phyloP scores from a whole-genome alignment of 2,329 filamentous ascomycete species.

The Madurella mycetomatis region DNA sequence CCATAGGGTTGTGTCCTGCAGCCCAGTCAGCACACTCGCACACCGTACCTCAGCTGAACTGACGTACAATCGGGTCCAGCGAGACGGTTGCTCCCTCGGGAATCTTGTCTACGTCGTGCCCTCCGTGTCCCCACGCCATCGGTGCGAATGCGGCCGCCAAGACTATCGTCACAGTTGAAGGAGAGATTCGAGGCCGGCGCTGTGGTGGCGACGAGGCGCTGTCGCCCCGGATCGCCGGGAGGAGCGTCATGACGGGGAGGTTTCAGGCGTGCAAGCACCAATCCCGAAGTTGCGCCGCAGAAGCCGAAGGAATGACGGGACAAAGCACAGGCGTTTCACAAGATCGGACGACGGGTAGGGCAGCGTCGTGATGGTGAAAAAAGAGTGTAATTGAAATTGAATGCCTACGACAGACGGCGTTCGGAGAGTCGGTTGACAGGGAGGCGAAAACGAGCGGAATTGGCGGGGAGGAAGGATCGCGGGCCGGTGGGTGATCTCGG shows the following conservation, averaged over 20 bases:
- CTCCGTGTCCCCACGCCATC: conserved; percentile 38
- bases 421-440: not conserved
- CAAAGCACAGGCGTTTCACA: not conserved
- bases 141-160: conserved; percentile 21
- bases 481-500: too few species aligned
- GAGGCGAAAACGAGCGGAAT: not conserved
- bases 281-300: not conserved
- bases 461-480: too few species aligned
- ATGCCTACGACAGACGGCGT: not conserved
- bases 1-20: conserved; percentile 80
- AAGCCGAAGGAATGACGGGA: not conserved
- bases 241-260: conserved; percentile 20
- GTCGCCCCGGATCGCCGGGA: not conserved
- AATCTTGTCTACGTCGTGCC: conserved; percentile 52
- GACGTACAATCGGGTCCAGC: conserved; percentile 67
- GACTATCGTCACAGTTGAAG: conserved; percentile 7
- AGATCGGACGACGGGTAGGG: not conserved
- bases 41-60: not conserved
- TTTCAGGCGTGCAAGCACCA: conserved; percentile 1
- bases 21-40: conserved; percentile 10
- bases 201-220: conserved; percentile 11
- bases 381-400: conserved; percentile 5
- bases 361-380: not conserved
- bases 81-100: conserved; percentile 66
- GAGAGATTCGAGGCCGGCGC: conserved; percentile 13